Evolutionary conservation across 768 basidiomycete genomes (phyloP).

Genomic region (Mycena alexandri): DNA sequence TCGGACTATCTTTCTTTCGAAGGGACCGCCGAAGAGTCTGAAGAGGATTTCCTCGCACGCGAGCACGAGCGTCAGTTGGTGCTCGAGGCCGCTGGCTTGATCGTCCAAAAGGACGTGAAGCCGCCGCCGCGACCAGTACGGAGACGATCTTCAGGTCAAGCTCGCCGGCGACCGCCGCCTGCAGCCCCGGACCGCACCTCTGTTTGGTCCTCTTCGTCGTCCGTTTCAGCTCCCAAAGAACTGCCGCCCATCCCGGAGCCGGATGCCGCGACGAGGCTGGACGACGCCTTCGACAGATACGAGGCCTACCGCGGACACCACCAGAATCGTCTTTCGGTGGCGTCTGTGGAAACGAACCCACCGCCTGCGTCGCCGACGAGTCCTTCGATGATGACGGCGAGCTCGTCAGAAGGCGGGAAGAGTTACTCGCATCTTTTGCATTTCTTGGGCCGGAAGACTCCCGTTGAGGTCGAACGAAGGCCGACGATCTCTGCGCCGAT

Average conservation of each 20-base stretch:
- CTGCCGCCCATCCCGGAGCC: constrained; percentile 66
- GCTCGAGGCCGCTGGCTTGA: constrained; percentile 89
- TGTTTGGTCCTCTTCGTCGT: constrained; percentile 45
- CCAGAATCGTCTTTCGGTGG: constrained; percentile 70
- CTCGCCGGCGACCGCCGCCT: constrained; percentile 61
- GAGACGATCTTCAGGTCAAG: constrained; percentile 41
- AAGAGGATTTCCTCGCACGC: constrained; percentile 68
- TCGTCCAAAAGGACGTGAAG: constrained; percentile 73
- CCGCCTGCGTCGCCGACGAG: constrained; percentile 57
- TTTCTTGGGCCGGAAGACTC: constrained; percentile 76
- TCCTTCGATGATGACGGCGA: constrained; percentile 36
- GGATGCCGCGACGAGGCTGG: constrained; percentile 57
- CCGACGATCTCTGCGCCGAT: constrained; percentile 81
- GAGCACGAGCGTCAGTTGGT: constrained; percentile 85
- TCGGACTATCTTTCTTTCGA: constrained; percentile 60
- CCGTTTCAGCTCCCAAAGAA: constrained; percentile 54
- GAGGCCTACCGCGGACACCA: constrained; percentile 78
- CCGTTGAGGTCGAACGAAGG: constrained; percentile 51
- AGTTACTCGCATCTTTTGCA: constrained; percentile 67
- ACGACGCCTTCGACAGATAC: constrained; percentile 93
- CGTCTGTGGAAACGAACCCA: constrained; percentile 65
- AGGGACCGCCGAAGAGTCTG: constrained; percentile 61
- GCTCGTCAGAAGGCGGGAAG: constrained; percentile 44
- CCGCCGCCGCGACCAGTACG: constrained; percentile 59
- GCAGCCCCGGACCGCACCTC: constrained; percentile 50